A percentile compares a stretch with the other conserved stretches of the same genome.
These are phyloP conservation scores for Colletotrichum musae DNA, from an alignment of 2,329 filamentous ascomycete genomes.

Conservation along the genomic window DNA sequence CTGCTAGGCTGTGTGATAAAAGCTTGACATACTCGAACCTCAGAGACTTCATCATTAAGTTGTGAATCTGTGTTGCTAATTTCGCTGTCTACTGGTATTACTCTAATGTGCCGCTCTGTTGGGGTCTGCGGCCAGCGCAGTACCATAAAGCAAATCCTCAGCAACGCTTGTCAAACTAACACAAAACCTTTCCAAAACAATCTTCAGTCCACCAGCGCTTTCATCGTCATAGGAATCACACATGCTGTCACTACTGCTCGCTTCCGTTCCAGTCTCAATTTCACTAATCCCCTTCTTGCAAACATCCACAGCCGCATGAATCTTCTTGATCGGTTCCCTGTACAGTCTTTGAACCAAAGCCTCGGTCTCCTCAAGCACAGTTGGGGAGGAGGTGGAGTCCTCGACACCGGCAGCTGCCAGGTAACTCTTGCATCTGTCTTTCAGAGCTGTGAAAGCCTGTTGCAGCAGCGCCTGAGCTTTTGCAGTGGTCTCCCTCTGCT, in stretches of 20 bases:
- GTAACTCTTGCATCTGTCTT: constrained; percentile 23
- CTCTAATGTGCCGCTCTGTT: no score
- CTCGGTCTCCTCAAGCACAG: constrained; percentile 21
- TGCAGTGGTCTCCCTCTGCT: background rate
- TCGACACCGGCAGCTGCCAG: constrained; percentile 1
- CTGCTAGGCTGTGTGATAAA: no score
- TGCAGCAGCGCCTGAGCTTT: constrained; percentile 20
- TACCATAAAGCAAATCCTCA: no score
- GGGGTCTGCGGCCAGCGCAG: no score
- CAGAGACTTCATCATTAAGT: no score
- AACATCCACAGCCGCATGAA: constrained; percentile 23
- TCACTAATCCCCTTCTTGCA: constrained; percentile 7
- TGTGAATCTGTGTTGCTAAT: no score
- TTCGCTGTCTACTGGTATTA: no score
- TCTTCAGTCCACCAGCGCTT: background rate
- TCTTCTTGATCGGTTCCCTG: background rate
- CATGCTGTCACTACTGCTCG: background rate
- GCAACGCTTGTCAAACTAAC: background rate
- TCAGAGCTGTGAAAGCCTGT: constrained; percentile 16
- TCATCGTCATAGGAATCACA: constrained; percentile 4
- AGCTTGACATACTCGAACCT: no score
- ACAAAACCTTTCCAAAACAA: constrained; percentile 26
- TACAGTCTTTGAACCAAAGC: constrained; percentile 12
- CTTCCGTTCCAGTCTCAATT: background rate
- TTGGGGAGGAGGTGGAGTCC: background rate